Evolutionary conservation across 225 moss, liverwort and hornwort genomes (phyloP).

Genomic region (Takakia lepidozioides): DNA sequence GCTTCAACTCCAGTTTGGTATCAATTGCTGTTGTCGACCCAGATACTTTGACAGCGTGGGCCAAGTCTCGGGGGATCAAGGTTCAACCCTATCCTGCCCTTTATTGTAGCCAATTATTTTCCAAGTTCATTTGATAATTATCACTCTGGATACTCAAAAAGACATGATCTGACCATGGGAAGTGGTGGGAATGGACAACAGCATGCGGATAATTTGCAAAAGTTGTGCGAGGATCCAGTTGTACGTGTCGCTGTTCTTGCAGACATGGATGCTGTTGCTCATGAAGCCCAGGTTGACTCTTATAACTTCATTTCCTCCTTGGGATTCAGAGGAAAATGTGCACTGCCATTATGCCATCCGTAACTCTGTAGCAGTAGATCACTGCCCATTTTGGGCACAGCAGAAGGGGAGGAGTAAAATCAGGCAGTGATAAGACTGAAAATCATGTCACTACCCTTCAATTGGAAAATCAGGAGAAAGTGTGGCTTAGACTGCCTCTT

Average conservation of each 20-base stretch:
- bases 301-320: neutral
- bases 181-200: constrained; percentile 41
- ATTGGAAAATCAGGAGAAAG: too few relatives aligned
- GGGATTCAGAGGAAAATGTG: neutral
- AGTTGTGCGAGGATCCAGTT: constrained; percentile 63
- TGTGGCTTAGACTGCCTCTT: too few relatives aligned
- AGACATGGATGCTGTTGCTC: constrained; percentile 87
- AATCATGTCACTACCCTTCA: too few relatives aligned
- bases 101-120: too few relatives aligned
- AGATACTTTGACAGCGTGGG: constrained; percentile 73
- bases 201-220: constrained; percentile 64
- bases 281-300: constrained; percentile 43
- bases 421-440: too few relatives aligned
- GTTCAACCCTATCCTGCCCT: too few relatives aligned
- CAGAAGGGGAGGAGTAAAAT: too few relatives aligned
- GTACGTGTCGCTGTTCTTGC: constrained; percentile 76
- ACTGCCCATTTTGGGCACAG: too few relatives aligned
- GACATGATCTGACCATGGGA: constrained; percentile 76
- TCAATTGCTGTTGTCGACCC: constrained; percentile 84
- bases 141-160: constrained; percentile 73
- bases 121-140: too few relatives aligned
- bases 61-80: constrained; percentile 72
- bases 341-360: too few relatives aligned
- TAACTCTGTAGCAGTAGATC: too few relatives aligned
- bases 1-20: constrained; percentile 80